Base-by-base conservation (phyloP, 176 grass and related monocot species). In the Avena eriantha region DNA sequence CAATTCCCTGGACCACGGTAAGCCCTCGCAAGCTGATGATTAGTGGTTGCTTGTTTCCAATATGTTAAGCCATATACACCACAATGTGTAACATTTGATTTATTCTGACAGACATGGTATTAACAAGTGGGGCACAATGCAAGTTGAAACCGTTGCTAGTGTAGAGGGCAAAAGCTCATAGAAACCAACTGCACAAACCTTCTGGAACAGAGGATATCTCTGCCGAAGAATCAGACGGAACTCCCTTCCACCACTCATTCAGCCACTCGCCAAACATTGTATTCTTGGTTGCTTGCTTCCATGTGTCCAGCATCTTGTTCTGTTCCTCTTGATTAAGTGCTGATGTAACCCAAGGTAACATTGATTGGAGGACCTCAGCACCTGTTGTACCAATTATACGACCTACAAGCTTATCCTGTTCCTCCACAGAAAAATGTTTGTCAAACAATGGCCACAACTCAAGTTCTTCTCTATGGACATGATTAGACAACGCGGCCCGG, bases 241-340 rank as follows among this genome's bases (percentile, higher is more conserved):
- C 92, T 51, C 89, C 94, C 80, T 94, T 94, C 97, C 97, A 99
- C 97, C 97, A 99, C 67, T 97, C 97, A 23, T 97, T 99, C 86
- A 99, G 84, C 97, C 97, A 99, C 70, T 99, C 97, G 79, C 93
- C 92, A 63, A 99, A 99, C 97, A 99, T 97, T 4, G 97, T 99
- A 31, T 99, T 99, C 45, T 97, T 99, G 7, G 97, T 97, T 69
- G 92, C 94, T 53, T 99, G 85, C 73, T 92, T 94, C 97, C 97
- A 99, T 2, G 90, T 97, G 82, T 99, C 94, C 49, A 99, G 87
- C 94, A 99, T 99, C 88, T 90, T 92, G 75, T 97, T 93, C 81
- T 99, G 97, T 75, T 99, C 97, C 78, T 97, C 97, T 82, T 94
- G 90, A 72, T 77, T 94, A 81, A 99, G 92, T 15, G 88, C 97